Evolutionary conservation across 495 filamentous ascomycete genomes (phyloP), one percentile per base, ranked within the genome.

Genomic region (Aspergillus bridgeri): DNA sequence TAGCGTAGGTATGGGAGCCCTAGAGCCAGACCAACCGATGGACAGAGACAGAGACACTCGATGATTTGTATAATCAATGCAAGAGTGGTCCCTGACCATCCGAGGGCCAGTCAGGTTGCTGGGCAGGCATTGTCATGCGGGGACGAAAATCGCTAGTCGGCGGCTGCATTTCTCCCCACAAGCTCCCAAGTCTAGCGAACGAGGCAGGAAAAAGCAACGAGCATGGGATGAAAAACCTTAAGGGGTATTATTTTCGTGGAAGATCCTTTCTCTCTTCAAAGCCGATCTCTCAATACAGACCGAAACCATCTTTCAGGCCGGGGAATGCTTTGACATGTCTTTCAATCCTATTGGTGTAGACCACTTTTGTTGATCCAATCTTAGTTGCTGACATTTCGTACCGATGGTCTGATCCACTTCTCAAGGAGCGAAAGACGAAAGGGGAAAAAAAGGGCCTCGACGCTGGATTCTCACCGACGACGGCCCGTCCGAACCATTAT

Each of bases 101-200:
- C 29, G 49, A 29, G 9, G 5, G 24, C 49, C 49, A 52, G 49
- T 42, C 49, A 42, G 8, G 22, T 45, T 25, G 29, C 18, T 25
- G 38, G 19, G 42, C 20, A 38, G 20, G 49, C 49, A 52, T 54
- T 21, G 51, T 53, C 51, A 62, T 62, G 60, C 56, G 60, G 60
- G 60, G 60, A 56, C 52, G 52, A 48, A 18, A 48, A 48, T 49
- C 48, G 23, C 51, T 57, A 57, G 55, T 57, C 47, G 54, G 54
- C 59, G 45, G 60, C 48, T 55, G 51, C 51, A 42, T 19, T 52
- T 57, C 55, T 46, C 60, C 56, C 60, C 60, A 59, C 56, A 62
- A 33, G 38, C 51, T 55, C 45, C 18, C 33, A 38, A 13, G 33
- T 38, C 33, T 38, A 38, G 33, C 33, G 33, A 51, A 48, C 44